Percentiles rank a stretch among this genome's conserved stretches.
Evolutionary conservation across 2,329 filamentous ascomycete species (phyloP).

Genomic region (Atkinsonella texensis): DNA sequence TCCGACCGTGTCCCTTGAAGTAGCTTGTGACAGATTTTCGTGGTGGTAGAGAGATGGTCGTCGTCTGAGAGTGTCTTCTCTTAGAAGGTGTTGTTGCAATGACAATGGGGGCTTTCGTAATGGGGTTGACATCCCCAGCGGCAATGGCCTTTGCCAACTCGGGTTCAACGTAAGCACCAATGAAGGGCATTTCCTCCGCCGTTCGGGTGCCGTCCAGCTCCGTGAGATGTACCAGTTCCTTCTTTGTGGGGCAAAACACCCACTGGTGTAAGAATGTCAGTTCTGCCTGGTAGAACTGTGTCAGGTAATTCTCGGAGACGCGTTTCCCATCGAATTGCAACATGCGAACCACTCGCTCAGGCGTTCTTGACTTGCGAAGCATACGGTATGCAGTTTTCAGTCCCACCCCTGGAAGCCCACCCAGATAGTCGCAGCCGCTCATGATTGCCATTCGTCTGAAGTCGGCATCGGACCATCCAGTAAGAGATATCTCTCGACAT

Average conservation of each 20-base stretch:
- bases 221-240: constrained; percentile 64
- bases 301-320: constrained; percentile 70
- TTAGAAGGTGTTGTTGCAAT: constrained; percentile 29
- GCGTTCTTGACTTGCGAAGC: constrained; percentile 78
- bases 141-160: constrained; percentile 64
- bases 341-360: constrained; percentile 71
- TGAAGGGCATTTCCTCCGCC: constrained; percentile 63
- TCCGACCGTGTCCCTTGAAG: constrained; percentile 37
- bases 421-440: constrained; percentile 92
- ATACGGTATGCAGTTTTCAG: constrained; percentile 88
- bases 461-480: constrained; percentile 83
- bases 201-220: constrained; percentile 50
- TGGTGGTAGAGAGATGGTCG: constrained; percentile 14
- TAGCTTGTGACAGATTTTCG: constrained; percentile 42
- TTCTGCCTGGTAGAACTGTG: constrained; percentile 75
- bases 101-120: constrained; percentile 61
- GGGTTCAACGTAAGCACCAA: constrained; percentile 61
- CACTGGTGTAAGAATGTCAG: constrained; percentile 89
- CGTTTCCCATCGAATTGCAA: constrained; percentile 83
- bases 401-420: constrained; percentile 72
- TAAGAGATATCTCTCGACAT: constrained; percentile 76
- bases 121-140: constrained; percentile 73
- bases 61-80: constrained; percentile 27
- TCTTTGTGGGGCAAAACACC: constrained; percentile 70
- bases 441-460: constrained; percentile 94